phyloP scores from a whole-genome alignment of 768 basidiomycete species.

The Inosperma sp. region DNA sequence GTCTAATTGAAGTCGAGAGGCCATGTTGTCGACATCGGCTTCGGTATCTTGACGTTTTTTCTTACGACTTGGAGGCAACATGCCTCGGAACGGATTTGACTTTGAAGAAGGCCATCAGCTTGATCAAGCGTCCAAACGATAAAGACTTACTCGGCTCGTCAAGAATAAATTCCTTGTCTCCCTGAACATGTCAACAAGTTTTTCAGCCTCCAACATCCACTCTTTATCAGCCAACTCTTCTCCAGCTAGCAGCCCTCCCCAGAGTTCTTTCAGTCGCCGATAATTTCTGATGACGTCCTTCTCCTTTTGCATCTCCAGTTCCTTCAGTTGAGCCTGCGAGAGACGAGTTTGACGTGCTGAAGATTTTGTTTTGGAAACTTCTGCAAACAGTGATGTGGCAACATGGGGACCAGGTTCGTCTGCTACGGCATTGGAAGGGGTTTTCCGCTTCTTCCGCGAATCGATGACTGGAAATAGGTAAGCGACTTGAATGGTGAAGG shows the following conservation, averaged over 20 bases:
- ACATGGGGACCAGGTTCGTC: not conserved
- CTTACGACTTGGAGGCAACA: slow-evolving; percentile 52
- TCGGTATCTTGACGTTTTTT: slow-evolving; percentile 41
- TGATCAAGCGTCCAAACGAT: not conserved
- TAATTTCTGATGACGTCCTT: slow-evolving; percentile 58
- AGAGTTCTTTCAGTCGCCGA: slow-evolving; percentile 54
- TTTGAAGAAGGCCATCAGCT: slow-evolving; percentile 14
- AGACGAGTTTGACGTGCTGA: slow-evolving; percentile 42
- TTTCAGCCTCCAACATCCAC: slow-evolving; percentile 83
- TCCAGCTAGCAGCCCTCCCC: slow-evolving; percentile 47
- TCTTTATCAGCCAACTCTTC: slow-evolving; percentile 51
- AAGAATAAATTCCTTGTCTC: slow-evolving; percentile 83
- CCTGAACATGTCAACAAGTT: slow-evolving; percentile 82
- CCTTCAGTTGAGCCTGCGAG: slow-evolving; percentile 53
- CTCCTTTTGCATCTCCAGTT: slow-evolving; percentile 63
- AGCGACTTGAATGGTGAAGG: slow-evolving; percentile 16
- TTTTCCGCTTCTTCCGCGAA: slow-evolving; percentile 48
- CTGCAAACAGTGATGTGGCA: slow-evolving; percentile 57
- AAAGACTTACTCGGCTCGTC: slow-evolving; percentile 60
- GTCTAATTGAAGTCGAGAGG: slow-evolving; percentile 69
- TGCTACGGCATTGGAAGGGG: slow-evolving; percentile 1
- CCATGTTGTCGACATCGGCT: slow-evolving; percentile 67
- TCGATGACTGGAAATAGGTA: too few relatives aligned
- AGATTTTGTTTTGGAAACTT: slow-evolving; percentile 39
- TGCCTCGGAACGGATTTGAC: slow-evolving; percentile 61